Conservation (phyloP, 2,329 filamentous ascomycete species). For the Amauroascus niger region DNA sequence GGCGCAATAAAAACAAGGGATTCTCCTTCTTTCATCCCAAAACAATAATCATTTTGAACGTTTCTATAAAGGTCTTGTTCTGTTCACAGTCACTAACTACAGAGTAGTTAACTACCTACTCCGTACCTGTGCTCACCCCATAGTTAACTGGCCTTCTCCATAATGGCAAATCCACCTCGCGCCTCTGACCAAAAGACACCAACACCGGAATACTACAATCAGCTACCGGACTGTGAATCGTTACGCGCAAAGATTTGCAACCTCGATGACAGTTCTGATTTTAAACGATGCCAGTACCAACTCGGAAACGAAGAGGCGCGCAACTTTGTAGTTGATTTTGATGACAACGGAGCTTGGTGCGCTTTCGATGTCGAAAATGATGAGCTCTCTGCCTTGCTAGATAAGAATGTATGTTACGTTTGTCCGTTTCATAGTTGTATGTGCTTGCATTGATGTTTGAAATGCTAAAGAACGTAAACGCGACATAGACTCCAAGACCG, state of each 20-base stretch:
- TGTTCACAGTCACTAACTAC: no score
- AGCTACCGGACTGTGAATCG: constrained; percentile 1
- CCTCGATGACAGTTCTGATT: constrained; percentile 31
- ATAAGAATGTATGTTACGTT: constrained; percentile 24
- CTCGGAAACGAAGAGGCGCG: constrained; percentile 26
- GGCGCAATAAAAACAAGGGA: neutral
- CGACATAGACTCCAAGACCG: constrained; percentile 36
- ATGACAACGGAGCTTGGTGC: constrained; percentile 35
- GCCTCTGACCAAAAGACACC: neutral
- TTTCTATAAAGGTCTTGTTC: no score
- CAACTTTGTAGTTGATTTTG: constrained; percentile 39
- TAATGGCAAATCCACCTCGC: neutral
- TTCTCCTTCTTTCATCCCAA: no score
- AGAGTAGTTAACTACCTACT: no score
- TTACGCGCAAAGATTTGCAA: constrained; percentile 25
- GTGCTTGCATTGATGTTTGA: neutral
- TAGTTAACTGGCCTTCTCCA: neutral
- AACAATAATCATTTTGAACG: no score
- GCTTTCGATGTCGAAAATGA: constrained; percentile 30
- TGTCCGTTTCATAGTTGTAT: neutral
- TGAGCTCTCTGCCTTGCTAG: constrained; percentile 29
- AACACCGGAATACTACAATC: constrained; percentile 14
- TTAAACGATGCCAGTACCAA: constrained; percentile 23
- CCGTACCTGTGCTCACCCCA: no score
- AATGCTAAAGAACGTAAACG: neutral